phyloP scores from a whole-genome alignment of 306 rosid genomes.

The Glycine latifolia region DNA sequence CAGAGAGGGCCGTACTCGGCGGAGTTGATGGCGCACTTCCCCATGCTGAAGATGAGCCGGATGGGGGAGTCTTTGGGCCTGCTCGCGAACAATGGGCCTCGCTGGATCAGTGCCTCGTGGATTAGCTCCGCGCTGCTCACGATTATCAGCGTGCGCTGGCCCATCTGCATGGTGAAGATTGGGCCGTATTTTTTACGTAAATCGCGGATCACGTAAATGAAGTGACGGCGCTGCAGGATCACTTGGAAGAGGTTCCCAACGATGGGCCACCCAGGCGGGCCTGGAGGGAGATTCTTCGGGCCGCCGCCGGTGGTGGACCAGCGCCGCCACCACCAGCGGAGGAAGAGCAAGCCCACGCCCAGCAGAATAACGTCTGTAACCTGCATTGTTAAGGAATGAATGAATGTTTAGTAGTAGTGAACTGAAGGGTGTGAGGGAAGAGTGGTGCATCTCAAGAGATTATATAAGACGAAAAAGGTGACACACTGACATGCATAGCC shows the following conservation, averaged over 20 bases:
- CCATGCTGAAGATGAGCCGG: conserved; percentile 87
- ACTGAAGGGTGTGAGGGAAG: no score
- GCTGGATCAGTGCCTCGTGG: conserved; percentile 90
- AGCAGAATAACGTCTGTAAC: conserved; percentile 51
- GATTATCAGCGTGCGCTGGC: conserved; percentile 80
- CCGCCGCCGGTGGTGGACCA: conserved; percentile 65
- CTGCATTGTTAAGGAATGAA: conserved; percentile 34
- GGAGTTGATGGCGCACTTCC: conserved; percentile 95
- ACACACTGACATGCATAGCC: no score
- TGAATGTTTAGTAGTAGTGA: not conserved
- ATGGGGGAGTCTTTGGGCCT: conserved; percentile 96
- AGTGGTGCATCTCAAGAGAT: not conserved
- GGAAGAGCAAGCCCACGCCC: conserved; percentile 45
- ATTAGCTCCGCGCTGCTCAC: conserved; percentile 82
- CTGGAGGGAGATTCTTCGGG: conserved; percentile 74
- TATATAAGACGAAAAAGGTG: conserved; percentile 28
- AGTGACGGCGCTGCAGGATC: conserved; percentile 80
- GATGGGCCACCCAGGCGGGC: conserved; percentile 92
- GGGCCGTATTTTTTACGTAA: conserved; percentile 85
- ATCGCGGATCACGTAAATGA: conserved; percentile 79
- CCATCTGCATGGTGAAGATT: conserved; percentile 96
- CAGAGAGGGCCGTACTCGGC: conserved; percentile 90
- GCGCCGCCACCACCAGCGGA: conserved; percentile 77
- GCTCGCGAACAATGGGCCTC: conserved; percentile 81
- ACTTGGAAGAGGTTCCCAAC: conserved; percentile 89